A percentile compares a stretch with the other conserved stretches of the same genome.
These are phyloP conservation scores for Erucastrum elatum DNA, from an alignment of 345 rosid genomes.

Conservation along the genomic window DNA sequence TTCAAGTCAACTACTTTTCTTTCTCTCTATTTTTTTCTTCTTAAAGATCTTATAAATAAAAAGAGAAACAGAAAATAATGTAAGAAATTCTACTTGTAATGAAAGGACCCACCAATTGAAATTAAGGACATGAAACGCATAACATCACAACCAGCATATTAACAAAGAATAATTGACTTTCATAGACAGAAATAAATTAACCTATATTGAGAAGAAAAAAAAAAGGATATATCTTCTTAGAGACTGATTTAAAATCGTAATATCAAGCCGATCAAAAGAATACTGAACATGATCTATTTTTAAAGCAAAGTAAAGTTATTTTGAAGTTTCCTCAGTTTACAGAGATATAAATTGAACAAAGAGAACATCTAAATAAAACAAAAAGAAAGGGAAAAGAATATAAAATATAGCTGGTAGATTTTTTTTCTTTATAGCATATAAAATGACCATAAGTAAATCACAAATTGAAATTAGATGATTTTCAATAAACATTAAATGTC, in stretches of 20 bases:
- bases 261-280: background rate
- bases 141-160: background rate
- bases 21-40: background rate
- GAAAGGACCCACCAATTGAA: background rate
- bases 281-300: background rate
- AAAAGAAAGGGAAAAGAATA: background rate
- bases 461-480: background rate
- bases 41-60: conserved; percentile 9
- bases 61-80: background rate
- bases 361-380: background rate
- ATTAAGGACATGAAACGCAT: background rate
- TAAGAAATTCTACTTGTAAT: background rate
- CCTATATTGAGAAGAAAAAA: background rate
- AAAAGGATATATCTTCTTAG: background rate
- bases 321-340: background rate
- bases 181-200: background rate
- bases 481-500: background rate
- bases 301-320: background rate
- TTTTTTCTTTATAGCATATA: background rate
- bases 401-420: background rate
- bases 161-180: background rate
- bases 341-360: background rate
- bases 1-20: conserved; percentile 14
- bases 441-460: background rate
- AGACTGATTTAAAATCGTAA: background rate